A percentile compares a stretch with the other conserved stretches of the same genome.
phyloP scores from a whole-genome alignment of 345 rosid genomes.

The Brassica rapa region DNA sequence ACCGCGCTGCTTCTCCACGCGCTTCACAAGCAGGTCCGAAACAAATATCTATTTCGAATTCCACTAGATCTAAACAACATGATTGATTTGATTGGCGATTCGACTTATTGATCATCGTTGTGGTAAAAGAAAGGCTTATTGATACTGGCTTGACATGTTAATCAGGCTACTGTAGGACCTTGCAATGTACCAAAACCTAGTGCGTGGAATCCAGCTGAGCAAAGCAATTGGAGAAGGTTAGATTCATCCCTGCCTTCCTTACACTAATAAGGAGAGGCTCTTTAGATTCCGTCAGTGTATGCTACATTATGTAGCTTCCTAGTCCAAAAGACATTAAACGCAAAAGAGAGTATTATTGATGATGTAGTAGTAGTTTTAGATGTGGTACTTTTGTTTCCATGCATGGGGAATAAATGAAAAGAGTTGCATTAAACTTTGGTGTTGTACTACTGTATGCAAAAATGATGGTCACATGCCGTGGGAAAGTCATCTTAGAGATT shows the following conservation, averaged over 20 bases:
- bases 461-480: not conserved
- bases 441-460: not conserved
- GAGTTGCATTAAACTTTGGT: not conserved
- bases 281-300: not conserved
- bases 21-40: conserved; percentile 72
- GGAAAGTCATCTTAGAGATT: not conserved
- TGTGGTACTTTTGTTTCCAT: conserved; percentile 1
- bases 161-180: conserved; percentile 82
- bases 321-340: not conserved
- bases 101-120: not conserved
- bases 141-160: conserved; percentile 23
- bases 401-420: not conserved
- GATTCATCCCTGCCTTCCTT: conserved; percentile 3
- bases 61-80: not conserved
- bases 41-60: not conserved
- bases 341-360: not conserved
- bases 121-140: not conserved
- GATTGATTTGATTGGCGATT: not conserved
- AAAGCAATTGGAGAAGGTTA: conserved; percentile 93
- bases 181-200: conserved; percentile 81
- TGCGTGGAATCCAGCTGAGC: conserved; percentile 85
- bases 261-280: not conserved
- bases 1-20: conserved; percentile 79
- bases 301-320: not conserved
- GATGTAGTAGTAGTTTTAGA: not conserved